Evolutionary conservation across 1,139 yeast genomes (phyloP).

Genomic region (Geotrichum reessii): DNA sequence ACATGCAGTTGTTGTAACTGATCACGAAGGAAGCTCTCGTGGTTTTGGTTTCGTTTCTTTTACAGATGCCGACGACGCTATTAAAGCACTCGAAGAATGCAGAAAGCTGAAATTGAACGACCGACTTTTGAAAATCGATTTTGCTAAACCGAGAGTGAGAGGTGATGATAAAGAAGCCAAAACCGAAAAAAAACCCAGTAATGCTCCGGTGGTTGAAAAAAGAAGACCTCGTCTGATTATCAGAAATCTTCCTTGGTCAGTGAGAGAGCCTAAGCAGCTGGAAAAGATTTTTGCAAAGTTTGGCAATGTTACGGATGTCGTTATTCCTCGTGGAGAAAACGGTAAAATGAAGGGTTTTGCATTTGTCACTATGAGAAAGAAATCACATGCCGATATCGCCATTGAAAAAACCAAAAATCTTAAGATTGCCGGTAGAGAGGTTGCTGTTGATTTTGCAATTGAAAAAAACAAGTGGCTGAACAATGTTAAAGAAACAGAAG

Average conservation of each 20-base stretch:
- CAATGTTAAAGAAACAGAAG: slow-evolving; percentile 39
- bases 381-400: slow-evolving; percentile 73
- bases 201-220: slow-evolving; percentile 40
- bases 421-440: slow-evolving; percentile 84
- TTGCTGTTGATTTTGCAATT: slow-evolving; percentile 90
- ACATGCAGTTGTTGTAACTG: slow-evolving; percentile 89
- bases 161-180: slow-evolving; percentile 32
- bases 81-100: slow-evolving; percentile 65
- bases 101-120: slow-evolving; percentile 61
- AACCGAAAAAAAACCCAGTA: slow-evolving; percentile 1
- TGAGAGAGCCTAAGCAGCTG: slow-evolving; percentile 68
- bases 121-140: slow-evolving; percentile 66
- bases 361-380: slow-evolving; percentile 83
- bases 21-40: slow-evolving; percentile 59
- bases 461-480: slow-evolving; percentile 78
- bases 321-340: slow-evolving; percentile 80
- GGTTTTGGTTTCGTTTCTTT: slow-evolving; percentile 97
- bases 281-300: slow-evolving; percentile 64
- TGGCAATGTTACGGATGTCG: slow-evolving; percentile 86
- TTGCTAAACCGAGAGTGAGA: slow-evolving; percentile 90
- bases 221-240: slow-evolving; percentile 80
- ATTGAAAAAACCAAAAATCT: slow-evolving; percentile 66
- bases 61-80: slow-evolving; percentile 77
- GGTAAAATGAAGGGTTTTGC: slow-evolving; percentile 95
- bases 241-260: slow-evolving; percentile 94